These are phyloP conservation scores for Phytophthora constricta DNA, from an alignment of 352 stramenopile species.

Conservation along the genomic window DNA sequence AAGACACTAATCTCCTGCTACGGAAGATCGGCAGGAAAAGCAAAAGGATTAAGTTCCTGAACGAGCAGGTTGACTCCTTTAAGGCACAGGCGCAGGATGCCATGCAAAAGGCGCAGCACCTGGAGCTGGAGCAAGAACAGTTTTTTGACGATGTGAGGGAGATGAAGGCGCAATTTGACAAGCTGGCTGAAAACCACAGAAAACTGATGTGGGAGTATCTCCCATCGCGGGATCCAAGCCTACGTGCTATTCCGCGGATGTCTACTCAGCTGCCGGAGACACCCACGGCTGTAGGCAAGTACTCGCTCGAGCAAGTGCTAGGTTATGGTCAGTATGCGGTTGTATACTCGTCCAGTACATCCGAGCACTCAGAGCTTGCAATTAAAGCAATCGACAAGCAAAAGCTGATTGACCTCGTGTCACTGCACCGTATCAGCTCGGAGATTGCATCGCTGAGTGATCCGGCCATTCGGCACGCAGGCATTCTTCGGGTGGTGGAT, in stretches of 20 bases:
- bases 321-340: slow-evolving; percentile 88
- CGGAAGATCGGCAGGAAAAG: slow-evolving; percentile 46
- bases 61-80: slow-evolving; percentile 46
- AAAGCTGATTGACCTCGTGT: slow-evolving; percentile 76
- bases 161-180: slow-evolving; percentile 79
- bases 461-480: slow-evolving; percentile 56
- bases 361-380: slow-evolving; percentile 45
- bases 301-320: slow-evolving; percentile 71
- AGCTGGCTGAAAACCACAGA: slow-evolving; percentile 60
- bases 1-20: slow-evolving; percentile 22
- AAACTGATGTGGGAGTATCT: slow-evolving; percentile 86
- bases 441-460: slow-evolving; percentile 85
- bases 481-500: slow-evolving; percentile 72
- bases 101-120: slow-evolving; percentile 66
- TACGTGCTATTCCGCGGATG: slow-evolving; percentile 65
- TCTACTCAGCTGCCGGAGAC: slow-evolving; percentile 54
- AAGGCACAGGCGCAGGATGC: slow-evolving; percentile 50
- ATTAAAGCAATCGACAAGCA: slow-evolving; percentile 90
- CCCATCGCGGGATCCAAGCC: slow-evolving; percentile 51
- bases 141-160: slow-evolving; percentile 79
- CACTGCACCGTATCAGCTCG: slow-evolving; percentile 76
- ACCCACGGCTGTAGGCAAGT: slow-evolving; percentile 61
- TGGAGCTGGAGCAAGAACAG: slow-evolving; percentile 89
- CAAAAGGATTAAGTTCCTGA: slow-evolving; percentile 61
- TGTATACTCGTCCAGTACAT: slow-evolving; percentile 59